Conservation (phyloP, 2,329 filamentous ascomycete genomes). For the Trichoderma sp. region DNA sequence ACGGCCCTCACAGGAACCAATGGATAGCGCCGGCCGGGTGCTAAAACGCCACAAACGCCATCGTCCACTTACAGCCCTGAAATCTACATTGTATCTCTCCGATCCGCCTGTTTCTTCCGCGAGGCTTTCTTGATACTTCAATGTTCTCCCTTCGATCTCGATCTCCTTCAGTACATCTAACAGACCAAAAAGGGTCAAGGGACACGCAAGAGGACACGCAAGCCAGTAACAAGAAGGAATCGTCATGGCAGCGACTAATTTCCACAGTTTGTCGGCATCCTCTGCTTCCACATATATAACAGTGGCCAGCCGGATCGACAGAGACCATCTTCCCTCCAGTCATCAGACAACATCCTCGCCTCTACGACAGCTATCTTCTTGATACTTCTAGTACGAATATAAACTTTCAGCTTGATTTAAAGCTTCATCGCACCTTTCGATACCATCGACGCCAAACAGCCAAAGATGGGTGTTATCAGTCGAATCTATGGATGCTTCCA, state of each 20-base stretch:
- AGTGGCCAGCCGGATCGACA: background rate
- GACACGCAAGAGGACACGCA: background rate
- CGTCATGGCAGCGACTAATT: background rate
- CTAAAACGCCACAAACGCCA: too few relatives aligned
- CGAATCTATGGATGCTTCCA: conserved; percentile 15
- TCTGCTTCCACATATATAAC: background rate
- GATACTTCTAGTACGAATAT: background rate
- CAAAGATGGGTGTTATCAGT: background rate
- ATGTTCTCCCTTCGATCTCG: background rate
- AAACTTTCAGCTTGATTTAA: too few relatives aligned
- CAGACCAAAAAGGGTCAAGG: background rate
- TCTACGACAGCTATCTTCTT: background rate
- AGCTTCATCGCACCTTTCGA: background rate
- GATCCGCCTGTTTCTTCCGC: background rate
- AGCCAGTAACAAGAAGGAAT: background rate
- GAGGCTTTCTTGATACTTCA: background rate
- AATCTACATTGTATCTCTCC: too few relatives aligned
- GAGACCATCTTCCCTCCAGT: background rate
- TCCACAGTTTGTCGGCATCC: background rate
- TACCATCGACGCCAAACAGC: background rate
- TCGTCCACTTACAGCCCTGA: too few relatives aligned
- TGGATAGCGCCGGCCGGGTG: too few relatives aligned
- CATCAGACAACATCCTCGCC: background rate
- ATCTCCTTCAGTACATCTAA: background rate
- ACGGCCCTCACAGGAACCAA: too few relatives aligned